Evolutionary conservation across 177 flowering plant genomes (phyloP).

Genomic region (Vitis hybrid): DNA sequence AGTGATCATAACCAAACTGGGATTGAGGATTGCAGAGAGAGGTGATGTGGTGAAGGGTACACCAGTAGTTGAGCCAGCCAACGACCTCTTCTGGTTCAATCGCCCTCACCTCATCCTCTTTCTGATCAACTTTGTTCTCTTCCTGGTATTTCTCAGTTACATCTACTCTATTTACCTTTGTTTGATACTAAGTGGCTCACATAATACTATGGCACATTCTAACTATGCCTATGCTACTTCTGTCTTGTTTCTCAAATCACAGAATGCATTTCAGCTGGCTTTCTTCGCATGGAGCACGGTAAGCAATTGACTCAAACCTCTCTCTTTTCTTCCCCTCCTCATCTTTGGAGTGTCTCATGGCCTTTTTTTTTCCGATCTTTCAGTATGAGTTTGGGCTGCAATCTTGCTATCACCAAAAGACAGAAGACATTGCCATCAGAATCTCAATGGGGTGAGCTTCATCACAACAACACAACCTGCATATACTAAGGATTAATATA

Average conservation of each 20-base stretch:
- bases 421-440: slow-evolving; percentile 40
- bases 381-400: slow-evolving; percentile 37
- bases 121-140: slow-evolving; percentile 62
- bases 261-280: slow-evolving; percentile 81
- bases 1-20: slow-evolving; percentile 65
- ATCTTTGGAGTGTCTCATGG: background rate
- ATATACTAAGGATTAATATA: too few species aligned
- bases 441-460: slow-evolving; percentile 52
- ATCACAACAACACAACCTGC: background rate
- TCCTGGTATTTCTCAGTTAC: slow-evolving; percentile 38
- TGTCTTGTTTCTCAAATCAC: slow-evolving; percentile 8
- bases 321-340: background rate
- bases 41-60: slow-evolving; percentile 68
- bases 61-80: slow-evolving; percentile 61
- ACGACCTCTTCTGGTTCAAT: slow-evolving; percentile 73
- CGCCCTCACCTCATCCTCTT: slow-evolving; percentile 58
- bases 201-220: background rate
- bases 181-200: background rate
- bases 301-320: slow-evolving; percentile 17
- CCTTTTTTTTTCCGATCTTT: background rate
- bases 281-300: slow-evolving; percentile 63
- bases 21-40: slow-evolving; percentile 53
- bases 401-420: slow-evolving; percentile 41
- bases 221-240: background rate
- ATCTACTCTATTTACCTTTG: background rate